phyloP scores from a whole-genome alignment of 768 basidiomycete genomes.

The Pleurotus platypus region DNA sequence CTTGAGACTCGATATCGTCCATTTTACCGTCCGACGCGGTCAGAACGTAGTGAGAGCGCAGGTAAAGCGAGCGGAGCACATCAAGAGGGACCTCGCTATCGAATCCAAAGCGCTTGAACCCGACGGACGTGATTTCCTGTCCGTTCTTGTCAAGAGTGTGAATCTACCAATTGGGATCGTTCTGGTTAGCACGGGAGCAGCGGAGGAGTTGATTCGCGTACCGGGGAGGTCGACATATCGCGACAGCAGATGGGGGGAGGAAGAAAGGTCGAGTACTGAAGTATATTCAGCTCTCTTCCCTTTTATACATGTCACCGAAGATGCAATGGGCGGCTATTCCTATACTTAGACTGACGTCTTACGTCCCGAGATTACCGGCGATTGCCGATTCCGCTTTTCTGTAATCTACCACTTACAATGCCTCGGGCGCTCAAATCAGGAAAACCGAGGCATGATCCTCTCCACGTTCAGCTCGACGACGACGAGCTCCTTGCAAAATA shows the following conservation, averaged over 20 bases:
- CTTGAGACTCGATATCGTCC: constrained; percentile 32
- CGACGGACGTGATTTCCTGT: constrained; percentile 73
- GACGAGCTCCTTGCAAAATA: constrained; percentile 79
- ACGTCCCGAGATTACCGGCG: constrained; percentile 10
- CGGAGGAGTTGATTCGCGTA: constrained; percentile 14
- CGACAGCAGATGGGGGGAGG: constrained; percentile 13
- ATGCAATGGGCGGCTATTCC: not conserved
- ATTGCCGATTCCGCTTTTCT: constrained; percentile 17
- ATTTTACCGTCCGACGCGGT: constrained; percentile 31
- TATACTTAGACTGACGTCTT: not conserved
- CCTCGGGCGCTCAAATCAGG: constrained; percentile 56
- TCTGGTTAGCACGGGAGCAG: constrained; percentile 13
- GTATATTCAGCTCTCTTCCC: constrained; percentile 1
- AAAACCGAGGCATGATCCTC: constrained; percentile 80
- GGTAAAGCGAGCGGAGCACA: constrained; percentile 81
- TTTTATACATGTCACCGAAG: constrained; percentile 6
- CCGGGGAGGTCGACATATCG: constrained; percentile 22
- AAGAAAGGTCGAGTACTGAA: constrained; percentile 12
- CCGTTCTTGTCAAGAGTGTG: constrained; percentile 73
- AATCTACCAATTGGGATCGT: constrained; percentile 36
- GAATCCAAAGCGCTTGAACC: constrained; percentile 85
- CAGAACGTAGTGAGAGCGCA: constrained; percentile 74
- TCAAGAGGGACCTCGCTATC: constrained; percentile 82
- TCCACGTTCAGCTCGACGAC: constrained; percentile 77
- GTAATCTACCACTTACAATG: constrained; percentile 37